phyloP scores from a whole-genome alignment of 208 protist species.

The Leishmania major region DNA sequence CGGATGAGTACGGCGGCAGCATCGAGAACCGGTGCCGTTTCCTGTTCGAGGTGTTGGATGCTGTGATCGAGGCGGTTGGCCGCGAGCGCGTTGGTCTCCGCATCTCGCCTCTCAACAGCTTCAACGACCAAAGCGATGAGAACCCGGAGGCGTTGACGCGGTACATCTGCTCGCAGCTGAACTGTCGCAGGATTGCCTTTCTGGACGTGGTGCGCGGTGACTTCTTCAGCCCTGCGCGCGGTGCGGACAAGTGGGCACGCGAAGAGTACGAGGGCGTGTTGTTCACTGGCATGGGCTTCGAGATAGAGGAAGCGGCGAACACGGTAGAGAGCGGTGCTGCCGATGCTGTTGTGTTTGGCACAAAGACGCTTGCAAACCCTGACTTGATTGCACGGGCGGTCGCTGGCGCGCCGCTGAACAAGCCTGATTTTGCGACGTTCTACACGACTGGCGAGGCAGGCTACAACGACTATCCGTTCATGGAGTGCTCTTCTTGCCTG shows the following conservation, averaged over 20 bases:
- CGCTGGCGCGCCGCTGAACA: slow-evolving; percentile 40
- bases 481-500: neutral
- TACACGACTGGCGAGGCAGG: slow-evolving; percentile 25
- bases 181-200: slow-evolving; percentile 46
- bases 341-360: slow-evolving; percentile 65
- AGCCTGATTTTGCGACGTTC: slow-evolving; percentile 13
- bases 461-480: slow-evolving; percentile 58
- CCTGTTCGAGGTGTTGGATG: slow-evolving; percentile 75
- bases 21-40: slow-evolving; percentile 80
- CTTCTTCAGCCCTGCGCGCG: slow-evolving; percentile 22
- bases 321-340: slow-evolving; percentile 36
- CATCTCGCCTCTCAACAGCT: slow-evolving; percentile 63
- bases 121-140: slow-evolving; percentile 38
- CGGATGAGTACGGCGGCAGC: slow-evolving; percentile 88
- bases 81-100: slow-evolving; percentile 52
- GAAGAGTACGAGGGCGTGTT: slow-evolving; percentile 50
- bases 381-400: slow-evolving; percentile 57
- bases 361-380: slow-evolving; percentile 65
- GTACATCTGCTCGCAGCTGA: slow-evolving; percentile 59
- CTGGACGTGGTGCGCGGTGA: slow-evolving; percentile 47
- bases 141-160: slow-evolving; percentile 48
- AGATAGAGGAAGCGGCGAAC: slow-evolving; percentile 41
- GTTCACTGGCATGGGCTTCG: slow-evolving; percentile 50
- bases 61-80: slow-evolving; percentile 43
- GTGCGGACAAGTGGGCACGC: slow-evolving; percentile 49